Percentiles rank a stretch among this genome's conserved stretches.
These are phyloP conservation scores for Phaeosphaeriaceae sp. DNA, from an alignment of 2,329 filamentous ascomycete species.

Conservation along the genomic window DNA sequence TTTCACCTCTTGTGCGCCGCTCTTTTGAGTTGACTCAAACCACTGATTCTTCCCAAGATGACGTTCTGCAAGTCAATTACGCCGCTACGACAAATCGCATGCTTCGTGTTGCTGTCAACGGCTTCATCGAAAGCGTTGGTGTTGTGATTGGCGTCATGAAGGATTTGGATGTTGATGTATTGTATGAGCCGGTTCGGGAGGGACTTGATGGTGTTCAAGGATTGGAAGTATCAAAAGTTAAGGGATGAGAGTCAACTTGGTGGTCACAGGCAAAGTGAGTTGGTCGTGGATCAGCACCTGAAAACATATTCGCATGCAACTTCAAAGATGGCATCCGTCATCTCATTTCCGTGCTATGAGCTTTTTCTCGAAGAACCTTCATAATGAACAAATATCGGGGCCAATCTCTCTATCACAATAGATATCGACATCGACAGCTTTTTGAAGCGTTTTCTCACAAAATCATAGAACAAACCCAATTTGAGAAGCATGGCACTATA, in stretches of 20 bases:
- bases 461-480: too few relatives aligned
- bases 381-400: too few relatives aligned
- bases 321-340: too few relatives aligned
- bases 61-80: constrained; percentile 76
- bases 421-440: too few relatives aligned
- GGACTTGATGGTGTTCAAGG: constrained; percentile 67
- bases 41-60: constrained; percentile 26
- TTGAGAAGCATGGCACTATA: too few relatives aligned
- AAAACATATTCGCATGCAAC: too few relatives aligned
- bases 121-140: constrained; percentile 88
- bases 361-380: too few relatives aligned
- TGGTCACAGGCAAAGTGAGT: not conserved
- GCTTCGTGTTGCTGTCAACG: constrained; percentile 94
- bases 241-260: not conserved
- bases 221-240: constrained; percentile 74
- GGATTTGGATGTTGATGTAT: constrained; percentile 83
- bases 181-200: constrained; percentile 58
- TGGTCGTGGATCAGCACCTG: too few relatives aligned
- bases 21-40: constrained; percentile 64
- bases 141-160: constrained; percentile 90
- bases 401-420: too few relatives aligned
- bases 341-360: too few relatives aligned
- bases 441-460: too few relatives aligned
- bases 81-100: constrained; percentile 92
- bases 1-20: constrained; percentile 82